phyloP scores from a whole-genome alignment of 1,139 yeast genomes.

The Yamadazyma songkhlaensis region DNA sequence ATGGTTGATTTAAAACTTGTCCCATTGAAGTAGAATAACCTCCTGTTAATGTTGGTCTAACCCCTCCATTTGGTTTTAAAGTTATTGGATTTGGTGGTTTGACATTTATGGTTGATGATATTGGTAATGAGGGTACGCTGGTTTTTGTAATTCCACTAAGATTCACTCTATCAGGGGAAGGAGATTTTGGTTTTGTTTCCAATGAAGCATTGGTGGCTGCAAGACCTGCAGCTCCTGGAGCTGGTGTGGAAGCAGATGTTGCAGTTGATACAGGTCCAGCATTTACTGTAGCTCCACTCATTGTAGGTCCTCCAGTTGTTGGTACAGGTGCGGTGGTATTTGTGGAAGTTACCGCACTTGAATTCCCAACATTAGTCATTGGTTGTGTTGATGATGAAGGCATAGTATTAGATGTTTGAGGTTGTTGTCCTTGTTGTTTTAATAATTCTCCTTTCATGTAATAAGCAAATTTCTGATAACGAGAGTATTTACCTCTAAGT shows the following conservation, averaged over 20 bases:
- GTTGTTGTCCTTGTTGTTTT: slow-evolving; percentile 22
- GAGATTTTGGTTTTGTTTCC: slow-evolving; percentile 6
- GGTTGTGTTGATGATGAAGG: neutral
- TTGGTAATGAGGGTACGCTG: slow-evolving; percentile 69
- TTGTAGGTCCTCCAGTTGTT: slow-evolving; percentile 7
- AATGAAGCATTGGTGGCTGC: slow-evolving; percentile 10
- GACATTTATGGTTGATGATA: slow-evolving; percentile 66
- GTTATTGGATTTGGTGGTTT: slow-evolving; percentile 62
- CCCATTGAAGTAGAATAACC: slow-evolving; percentile 73
- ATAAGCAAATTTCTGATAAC: slow-evolving; percentile 37
- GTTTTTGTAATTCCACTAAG: slow-evolving; percentile 55
- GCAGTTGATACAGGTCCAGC: slow-evolving; percentile 12
- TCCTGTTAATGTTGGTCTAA: slow-evolving; percentile 79
- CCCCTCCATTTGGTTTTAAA: slow-evolving; percentile 40
- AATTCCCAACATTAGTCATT: neutral
- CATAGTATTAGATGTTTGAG: slow-evolving; percentile 7
- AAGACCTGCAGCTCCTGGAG: slow-evolving; percentile 9
- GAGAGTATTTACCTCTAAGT: slow-evolving; percentile 31
- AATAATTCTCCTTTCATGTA: slow-evolving; percentile 39
- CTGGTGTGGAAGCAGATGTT: slow-evolving; percentile 10
- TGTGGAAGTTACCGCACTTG: neutral
- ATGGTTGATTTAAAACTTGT: slow-evolving; percentile 70
- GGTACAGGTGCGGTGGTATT: neutral
- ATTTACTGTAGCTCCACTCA: slow-evolving; percentile 8
- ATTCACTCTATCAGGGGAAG: slow-evolving; percentile 18